phyloP scores from a whole-genome alignment of 768 basidiomycete species.

The Mycena vitilis region DNA sequence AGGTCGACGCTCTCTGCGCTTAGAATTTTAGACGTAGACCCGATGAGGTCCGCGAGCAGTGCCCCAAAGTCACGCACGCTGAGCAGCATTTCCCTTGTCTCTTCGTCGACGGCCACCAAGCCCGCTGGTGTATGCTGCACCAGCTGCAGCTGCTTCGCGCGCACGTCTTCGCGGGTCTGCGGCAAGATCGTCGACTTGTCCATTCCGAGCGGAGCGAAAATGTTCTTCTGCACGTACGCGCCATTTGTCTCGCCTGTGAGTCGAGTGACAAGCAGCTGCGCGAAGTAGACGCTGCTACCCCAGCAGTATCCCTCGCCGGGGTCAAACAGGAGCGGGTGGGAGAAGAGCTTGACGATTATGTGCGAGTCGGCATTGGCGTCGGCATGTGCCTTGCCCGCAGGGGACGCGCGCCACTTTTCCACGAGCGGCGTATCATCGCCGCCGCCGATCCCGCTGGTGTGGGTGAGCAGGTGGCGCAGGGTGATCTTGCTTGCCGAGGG shows the following conservation, averaged over 20 bases:
- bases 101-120: conserved; percentile 12
- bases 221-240: conserved; percentile 15
- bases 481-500: conserved; percentile 17
- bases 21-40: conserved; percentile 24
- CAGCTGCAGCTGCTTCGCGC: conserved; percentile 22
- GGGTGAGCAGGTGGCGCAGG: conserved; percentile 34
- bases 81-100: conserved; percentile 11
- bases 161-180: not conserved
- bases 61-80: conserved; percentile 20
- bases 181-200: conserved; percentile 13
- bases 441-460: conserved; percentile 25
- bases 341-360: conserved; percentile 10
- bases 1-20: conserved; percentile 13
- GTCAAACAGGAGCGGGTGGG: conserved; percentile 26
- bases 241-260: conserved; percentile 2
- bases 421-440: conserved; percentile 20
- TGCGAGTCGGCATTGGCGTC: not conserved
- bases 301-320: conserved; percentile 31
- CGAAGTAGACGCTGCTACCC: conserved; percentile 26
- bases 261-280: conserved; percentile 22
- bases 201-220: conserved; percentile 26
- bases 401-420: conserved; percentile 19
- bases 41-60: conserved; percentile 25
- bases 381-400: conserved; percentile 6
- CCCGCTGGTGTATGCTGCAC: conserved; percentile 10